These are phyloP conservation scores for Microdochium trichocladiopsis DNA, from an alignment of 2,329 filamentous ascomycete species.

Conservation along the genomic window DNA sequence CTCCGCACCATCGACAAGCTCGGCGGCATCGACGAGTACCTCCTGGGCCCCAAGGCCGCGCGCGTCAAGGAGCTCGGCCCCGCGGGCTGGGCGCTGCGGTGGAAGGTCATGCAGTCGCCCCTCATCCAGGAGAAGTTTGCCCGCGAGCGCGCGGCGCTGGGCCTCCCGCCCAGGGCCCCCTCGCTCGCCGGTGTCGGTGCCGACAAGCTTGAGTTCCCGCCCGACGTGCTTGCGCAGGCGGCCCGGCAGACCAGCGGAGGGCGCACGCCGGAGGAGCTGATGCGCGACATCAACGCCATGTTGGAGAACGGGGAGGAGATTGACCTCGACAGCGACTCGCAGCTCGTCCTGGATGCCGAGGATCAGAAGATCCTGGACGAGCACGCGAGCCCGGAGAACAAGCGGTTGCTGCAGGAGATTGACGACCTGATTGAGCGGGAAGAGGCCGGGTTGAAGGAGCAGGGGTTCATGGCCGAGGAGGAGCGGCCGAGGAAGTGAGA, in stretches of 20 bases:
- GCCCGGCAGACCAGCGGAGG: conserved; percentile 4
- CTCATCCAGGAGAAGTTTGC: conserved; percentile 60
- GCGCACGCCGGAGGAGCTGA: conserved; percentile 17
- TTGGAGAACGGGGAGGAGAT: conserved; percentile 35
- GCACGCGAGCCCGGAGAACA: not conserved
- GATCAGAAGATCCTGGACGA: not conserved
- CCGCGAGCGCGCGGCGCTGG: conserved; percentile 56
- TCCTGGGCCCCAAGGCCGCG: conserved; percentile 70
- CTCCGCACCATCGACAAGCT: conserved; percentile 72
- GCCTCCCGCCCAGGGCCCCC: conserved; percentile 46
- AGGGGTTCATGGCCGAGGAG: conserved; percentile 19
- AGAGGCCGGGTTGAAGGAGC: conserved; percentile 18
- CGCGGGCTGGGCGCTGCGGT: conserved; percentile 83
- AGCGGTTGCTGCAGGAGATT: not conserved
- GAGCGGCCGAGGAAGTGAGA: conserved; percentile 8
- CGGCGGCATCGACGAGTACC: conserved; percentile 86
- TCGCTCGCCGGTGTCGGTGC: conserved; percentile 21
- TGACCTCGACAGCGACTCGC: conserved; percentile 5
- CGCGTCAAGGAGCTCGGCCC: conserved; percentile 83
- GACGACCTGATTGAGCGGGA: not conserved
- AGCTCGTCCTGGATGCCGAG: not conserved
- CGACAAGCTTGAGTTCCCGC: conserved; percentile 22
- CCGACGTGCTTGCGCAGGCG: conserved; percentile 18
- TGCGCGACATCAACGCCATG: conserved; percentile 30
- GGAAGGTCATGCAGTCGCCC: conserved; percentile 77